Evolutionary conservation across 306 rosid species (phyloP).

Genomic region (Glycine tomentella): DNA sequence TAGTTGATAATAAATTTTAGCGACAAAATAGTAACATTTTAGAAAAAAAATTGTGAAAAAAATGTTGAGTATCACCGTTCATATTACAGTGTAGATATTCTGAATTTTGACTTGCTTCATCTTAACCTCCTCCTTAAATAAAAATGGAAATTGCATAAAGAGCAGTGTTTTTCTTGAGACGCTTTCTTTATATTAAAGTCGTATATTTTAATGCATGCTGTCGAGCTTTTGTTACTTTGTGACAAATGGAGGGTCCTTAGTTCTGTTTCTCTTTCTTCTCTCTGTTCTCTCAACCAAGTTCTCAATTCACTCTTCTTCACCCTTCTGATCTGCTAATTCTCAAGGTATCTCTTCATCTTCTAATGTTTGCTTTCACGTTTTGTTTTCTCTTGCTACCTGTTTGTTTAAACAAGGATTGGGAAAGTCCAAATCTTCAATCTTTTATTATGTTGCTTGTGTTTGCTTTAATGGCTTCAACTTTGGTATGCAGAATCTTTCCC

Average conservation of each 20-base stretch:
- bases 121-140: neutral
- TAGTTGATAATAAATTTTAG: too few species aligned
- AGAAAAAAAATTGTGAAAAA: too few species aligned
- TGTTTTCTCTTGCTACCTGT: neutral
- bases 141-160: conserved; percentile 19
- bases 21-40: too few species aligned
- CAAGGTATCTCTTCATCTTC: conserved; percentile 60
- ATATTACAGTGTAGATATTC: too few species aligned
- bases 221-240: conserved; percentile 59
- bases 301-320: conserved; percentile 36
- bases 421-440: conserved; percentile 1
- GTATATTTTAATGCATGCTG: conserved; percentile 50
- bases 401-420: neutral
- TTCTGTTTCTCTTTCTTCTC: conserved; percentile 42
- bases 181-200: conserved; percentile 33
- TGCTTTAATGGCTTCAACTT: conserved; percentile 21
- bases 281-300: conserved; percentile 39
- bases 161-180: conserved; percentile 23
- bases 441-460: neutral
- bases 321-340: conserved; percentile 48
- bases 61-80: too few species aligned
- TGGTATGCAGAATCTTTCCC: conserved; percentile 3
- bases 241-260: conserved; percentile 78
- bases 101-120: neutral
- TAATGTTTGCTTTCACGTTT: conserved; percentile 38